Base-by-base conservation (phyloP, 2,329 filamentous ascomycete species). In the Sarocladiaceae sp. region DNA sequence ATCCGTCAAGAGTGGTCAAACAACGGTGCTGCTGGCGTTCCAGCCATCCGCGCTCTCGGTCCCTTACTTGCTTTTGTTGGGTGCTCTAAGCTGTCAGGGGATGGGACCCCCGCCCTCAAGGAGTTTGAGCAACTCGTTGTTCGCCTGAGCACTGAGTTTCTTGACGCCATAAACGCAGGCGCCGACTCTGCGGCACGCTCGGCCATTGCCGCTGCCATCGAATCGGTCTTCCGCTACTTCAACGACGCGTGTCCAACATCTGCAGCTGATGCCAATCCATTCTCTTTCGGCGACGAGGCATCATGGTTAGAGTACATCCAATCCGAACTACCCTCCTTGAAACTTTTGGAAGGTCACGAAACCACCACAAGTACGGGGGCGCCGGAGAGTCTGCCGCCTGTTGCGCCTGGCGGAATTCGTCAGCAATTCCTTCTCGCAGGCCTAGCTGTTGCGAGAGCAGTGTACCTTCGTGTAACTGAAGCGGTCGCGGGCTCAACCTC, bases 31-130 rank as follows among this genome's bases (percentile, higher is more conserved):
- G 53, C 59, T 9, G 52, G 55, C 4, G 50, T 52, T 4, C 51
- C 57, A 33, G 53, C 50, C 7, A 58, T 69, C 4, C 58, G 61
- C 23, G 55, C 55, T 21, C 58, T 74, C 2, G 60, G 72, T 3
- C 62, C 64, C 9, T 62, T 70, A 2, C 51, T 80, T 3, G 69
- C 70, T 3, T 72, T 68, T 44, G 61, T 78, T 39, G 70, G 71
- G 21, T 75, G 71, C 53, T 74, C 71, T 1, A 59, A 65, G 32
- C 47, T 66, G 1, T 62, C 64, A 1, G 50, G 46, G 2, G 47
- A 35, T 7, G 47, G 53, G 3, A 50, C 51, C 2, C 50, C 54
- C 5, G 56, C 58, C 2, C 55, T 71, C n/a, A 47, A 55, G 12
- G 65, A 73, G 47, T 70, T 70, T 44, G 46, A 72, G 10, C 62